Conservation (phyloP, 768 basidiomycete genomes). For the Rhizopogon salebrosus region DNA sequence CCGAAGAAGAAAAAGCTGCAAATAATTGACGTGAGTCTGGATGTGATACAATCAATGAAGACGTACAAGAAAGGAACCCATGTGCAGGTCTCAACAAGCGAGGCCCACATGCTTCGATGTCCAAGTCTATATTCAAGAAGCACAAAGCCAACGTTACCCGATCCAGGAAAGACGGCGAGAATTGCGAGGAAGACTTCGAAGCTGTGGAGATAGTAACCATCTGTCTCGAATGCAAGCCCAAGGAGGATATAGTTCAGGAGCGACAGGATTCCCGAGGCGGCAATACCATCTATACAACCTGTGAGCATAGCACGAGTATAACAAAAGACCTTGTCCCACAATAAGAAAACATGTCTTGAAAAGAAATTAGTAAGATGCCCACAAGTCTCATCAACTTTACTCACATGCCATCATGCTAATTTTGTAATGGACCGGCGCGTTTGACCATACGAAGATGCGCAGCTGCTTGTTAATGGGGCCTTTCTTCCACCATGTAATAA, state of each 20-base stretch:
- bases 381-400: conserved; percentile 9
- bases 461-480: conserved; percentile 75
- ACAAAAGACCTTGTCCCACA: conserved; percentile 22
- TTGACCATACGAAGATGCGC: conserved; percentile 63
- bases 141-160: conserved; percentile 63
- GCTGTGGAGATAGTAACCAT: conserved; percentile 63
- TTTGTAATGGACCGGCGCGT: conserved; percentile 72
- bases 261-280: conserved; percentile 52
- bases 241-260: conserved; percentile 65
- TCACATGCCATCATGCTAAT: conserved; percentile 46
- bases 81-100: conserved; percentile 11
- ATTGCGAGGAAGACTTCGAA: conserved; percentile 74
- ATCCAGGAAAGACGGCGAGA: conserved; percentile 62
- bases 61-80: conserved; percentile 23
- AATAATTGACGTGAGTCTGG: neutral
- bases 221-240: conserved; percentile 60
- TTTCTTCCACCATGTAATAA: conserved; percentile 52
- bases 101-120: conserved; percentile 9
- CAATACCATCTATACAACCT: conserved; percentile 37
- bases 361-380: neutral
- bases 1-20: conserved; percentile 37
- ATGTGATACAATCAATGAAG: neutral
- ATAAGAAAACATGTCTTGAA: conserved; percentile 37
- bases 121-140: conserved; percentile 65
- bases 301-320: neutral